These are phyloP conservation scores for Meredithiella fracta DNA, from an alignment of 2,329 filamentous ascomycete species.

Conservation along the genomic window DNA sequence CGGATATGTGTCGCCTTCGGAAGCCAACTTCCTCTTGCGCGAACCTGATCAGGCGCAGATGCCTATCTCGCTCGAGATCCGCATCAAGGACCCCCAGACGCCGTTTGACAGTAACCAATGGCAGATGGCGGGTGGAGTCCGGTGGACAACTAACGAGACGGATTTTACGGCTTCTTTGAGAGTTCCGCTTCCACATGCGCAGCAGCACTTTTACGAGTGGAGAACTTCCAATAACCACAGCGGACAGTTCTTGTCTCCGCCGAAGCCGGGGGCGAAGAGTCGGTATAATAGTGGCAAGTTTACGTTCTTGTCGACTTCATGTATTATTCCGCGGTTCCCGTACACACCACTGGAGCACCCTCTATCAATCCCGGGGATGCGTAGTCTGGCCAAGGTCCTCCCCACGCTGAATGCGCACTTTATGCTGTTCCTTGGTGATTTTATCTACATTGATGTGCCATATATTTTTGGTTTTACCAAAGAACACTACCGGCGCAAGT, in stretches of 20 bases:
- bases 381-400: slow-evolving; percentile 56
- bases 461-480: slow-evolving; percentile 53
- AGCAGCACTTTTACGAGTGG: slow-evolving; percentile 69
- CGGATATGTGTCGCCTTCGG: slow-evolving; percentile 68
- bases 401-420: slow-evolving; percentile 58
- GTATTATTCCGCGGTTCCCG: slow-evolving; percentile 72
- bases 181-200: slow-evolving; percentile 44
- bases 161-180: slow-evolving; percentile 65
- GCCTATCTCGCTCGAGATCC: slow-evolving; percentile 56
- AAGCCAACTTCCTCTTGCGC: slow-evolving; percentile 66
- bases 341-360: slow-evolving; percentile 76
- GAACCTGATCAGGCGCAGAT: slow-evolving; percentile 64
- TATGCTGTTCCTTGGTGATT: slow-evolving; percentile 72
- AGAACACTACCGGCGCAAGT: slow-evolving; percentile 75
- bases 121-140: slow-evolving; percentile 49
- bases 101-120: slow-evolving; percentile 43
- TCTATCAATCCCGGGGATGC: slow-evolving; percentile 65
- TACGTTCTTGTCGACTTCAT: slow-evolving; percentile 83
- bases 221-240: slow-evolving; percentile 71
- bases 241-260: slow-evolving; percentile 66
- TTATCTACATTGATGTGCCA: slow-evolving; percentile 84
- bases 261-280: slow-evolving; percentile 47
- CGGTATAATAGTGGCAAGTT: slow-evolving; percentile 50
- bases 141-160: slow-evolving; percentile 53
- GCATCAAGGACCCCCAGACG: slow-evolving; percentile 33